Percentiles rank a stretch among this genome's conserved stretches.
Evolutionary conservation across 2,329 filamentous ascomycete species (phyloP).

Genomic region (Cordyceps farinosa): DNA sequence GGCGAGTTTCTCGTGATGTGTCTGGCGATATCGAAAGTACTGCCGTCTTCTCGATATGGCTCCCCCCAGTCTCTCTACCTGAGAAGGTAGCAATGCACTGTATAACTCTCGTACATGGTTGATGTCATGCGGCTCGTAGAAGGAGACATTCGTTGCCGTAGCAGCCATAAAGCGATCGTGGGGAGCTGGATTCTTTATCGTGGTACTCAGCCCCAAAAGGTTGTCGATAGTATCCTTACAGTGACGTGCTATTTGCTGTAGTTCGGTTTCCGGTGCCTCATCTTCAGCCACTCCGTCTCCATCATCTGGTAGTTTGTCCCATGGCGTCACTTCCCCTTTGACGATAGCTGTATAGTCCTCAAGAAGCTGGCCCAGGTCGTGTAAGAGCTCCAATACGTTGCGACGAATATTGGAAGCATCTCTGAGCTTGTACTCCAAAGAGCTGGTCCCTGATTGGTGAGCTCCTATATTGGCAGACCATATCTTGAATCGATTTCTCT

Average conservation of each 20-base stretch:
- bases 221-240: neutral
- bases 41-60: constrained; percentile 34
- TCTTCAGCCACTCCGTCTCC: neutral
- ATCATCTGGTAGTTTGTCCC: neutral
- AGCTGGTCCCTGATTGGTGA: neutral
- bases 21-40: constrained; percentile 36
- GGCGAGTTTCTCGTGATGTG: constrained; percentile 32
- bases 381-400: neutral
- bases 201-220: neutral
- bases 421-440: neutral
- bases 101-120: constrained; percentile 32
- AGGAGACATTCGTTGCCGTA: constrained; percentile 21
- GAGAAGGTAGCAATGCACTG: constrained; percentile 9
- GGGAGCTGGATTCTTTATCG: constrained; percentile 25
- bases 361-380: neutral
- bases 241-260: neutral
- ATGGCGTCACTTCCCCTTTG: neutral
- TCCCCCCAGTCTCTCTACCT: constrained; percentile 29
- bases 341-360: neutral
- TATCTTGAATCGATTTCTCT: neutral
- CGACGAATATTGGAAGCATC: neutral
- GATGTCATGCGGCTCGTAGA: constrained; percentile 28
- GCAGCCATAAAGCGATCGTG: constrained; percentile 31
- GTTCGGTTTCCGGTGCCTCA: neutral
- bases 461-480: neutral